Evolutionary conservation across 257 asterid genomes (phyloP).

Genomic region (Jacaranda mimosifolia): DNA sequence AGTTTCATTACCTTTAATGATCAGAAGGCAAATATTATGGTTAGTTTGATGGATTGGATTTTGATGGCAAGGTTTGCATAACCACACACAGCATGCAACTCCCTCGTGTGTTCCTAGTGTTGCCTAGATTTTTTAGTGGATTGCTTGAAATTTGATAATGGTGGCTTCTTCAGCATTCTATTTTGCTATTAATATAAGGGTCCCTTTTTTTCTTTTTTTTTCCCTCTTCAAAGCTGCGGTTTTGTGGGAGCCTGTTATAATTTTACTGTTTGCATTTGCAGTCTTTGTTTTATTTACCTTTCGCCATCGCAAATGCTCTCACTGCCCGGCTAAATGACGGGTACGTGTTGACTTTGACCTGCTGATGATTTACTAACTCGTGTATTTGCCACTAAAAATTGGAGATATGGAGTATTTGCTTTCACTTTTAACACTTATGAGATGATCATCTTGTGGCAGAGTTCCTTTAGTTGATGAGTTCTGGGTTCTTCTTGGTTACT

Average conservation of each 20-base stretch:
- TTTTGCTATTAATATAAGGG: background rate
- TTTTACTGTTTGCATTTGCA: constrained; percentile 45
- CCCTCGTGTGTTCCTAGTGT: background rate
- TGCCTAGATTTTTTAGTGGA: background rate
- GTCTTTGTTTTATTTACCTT: constrained; percentile 89
- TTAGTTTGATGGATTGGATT: constrained; percentile 11
- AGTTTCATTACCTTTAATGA: background rate
- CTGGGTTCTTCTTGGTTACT: constrained; percentile 83
- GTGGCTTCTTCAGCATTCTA: constrained; percentile 19
- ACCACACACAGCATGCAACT: background rate
- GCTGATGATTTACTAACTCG: constrained; percentile 19
- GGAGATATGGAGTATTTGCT: background rate
- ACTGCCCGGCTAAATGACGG: constrained; percentile 90
- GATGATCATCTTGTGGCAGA: constrained; percentile 54
- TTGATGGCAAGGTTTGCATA: background rate
- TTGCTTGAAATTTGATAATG: constrained; percentile 11
- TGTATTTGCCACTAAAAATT: background rate
- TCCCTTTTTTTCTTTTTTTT: background rate
- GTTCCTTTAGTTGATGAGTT: constrained; percentile 86
- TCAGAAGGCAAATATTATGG: background rate
- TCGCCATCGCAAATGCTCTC: constrained; percentile 93
- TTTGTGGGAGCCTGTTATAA: constrained; percentile 7
- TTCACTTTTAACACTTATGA: background rate
- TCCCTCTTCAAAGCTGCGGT: background rate
- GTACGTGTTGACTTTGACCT: constrained; percentile 49